Base-by-base conservation (phyloP, 169 alveolate species). In the Amoebophrya sp. region DNA sequence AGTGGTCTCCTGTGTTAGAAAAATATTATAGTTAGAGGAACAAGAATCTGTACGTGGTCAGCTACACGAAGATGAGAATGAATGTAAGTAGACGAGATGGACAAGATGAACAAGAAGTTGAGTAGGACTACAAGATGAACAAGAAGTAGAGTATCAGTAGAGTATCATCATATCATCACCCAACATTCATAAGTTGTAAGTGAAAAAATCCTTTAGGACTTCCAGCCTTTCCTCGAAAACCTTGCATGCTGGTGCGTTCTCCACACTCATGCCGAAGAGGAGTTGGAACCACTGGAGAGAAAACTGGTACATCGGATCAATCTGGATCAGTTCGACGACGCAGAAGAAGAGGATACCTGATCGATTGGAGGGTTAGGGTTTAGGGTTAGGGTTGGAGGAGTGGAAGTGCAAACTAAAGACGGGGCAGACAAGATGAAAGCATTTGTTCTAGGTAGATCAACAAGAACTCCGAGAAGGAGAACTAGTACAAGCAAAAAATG, bases 261-360 rank as follows among this genome's bases (percentile, higher is more conserved):
- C 98, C 29, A 98, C 96, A 92, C 98, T 96, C 91, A 95, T 92
- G 55, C 96, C 97, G 89, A 97, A 97, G 92, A 98, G 93, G 78
- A 96, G 95, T 54, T 98, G 97, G 93, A 97, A 98, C 99, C 99
- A 98, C 96, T 98, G 98, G 41, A 97, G 96, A 40, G 99, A 97
- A 94, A 96, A 98, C 95, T 98, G 98, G 94, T 98, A 98, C 99
- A 97, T 98, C 18, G 99, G 99, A 95, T 98, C 99, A 89, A 97
- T 95, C 91, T 95, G 93, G 41, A 97, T 96, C 89, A 98, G 94
- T 94, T 98, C 98, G 89, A 96, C 96, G 47, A 97, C 95, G 41
- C 98, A 96, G 96, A 98, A 98, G 96, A 97, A 98, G 40, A 97
- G 95, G 40, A 96, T 93, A 40, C 97, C 94, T n/a, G 98, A 96